phyloP scores from a whole-genome alignment of 2,329 filamentous ascomycete genomes.

The Orbilia ellipsospora region DNA sequence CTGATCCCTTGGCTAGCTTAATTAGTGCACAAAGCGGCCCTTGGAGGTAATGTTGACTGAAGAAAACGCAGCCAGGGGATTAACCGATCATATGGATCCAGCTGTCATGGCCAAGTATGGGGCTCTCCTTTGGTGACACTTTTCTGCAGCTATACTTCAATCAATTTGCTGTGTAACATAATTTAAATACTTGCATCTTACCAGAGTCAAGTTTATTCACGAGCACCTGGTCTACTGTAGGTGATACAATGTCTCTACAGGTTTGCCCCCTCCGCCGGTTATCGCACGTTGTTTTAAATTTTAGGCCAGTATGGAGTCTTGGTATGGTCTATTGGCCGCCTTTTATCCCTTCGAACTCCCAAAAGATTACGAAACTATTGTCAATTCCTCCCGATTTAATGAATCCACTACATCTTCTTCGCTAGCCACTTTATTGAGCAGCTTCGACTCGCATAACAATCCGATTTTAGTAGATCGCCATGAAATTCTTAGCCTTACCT shows the following conservation, averaged over 20 bases:
- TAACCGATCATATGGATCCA: too few species aligned
- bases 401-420: too few species aligned
- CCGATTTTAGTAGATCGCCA: background rate
- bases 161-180: background rate
- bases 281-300: background rate
- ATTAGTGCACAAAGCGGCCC: too few species aligned
- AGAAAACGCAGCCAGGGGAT: too few species aligned
- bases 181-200: slow-evolving; percentile 1
- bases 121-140: too few species aligned
- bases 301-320: background rate
- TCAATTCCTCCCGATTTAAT: background rate
- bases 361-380: background rate
- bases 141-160: background rate
- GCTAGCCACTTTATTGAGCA: too few species aligned
- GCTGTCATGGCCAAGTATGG: too few species aligned
- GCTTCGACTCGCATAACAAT: too few species aligned
- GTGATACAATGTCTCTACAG: slow-evolving; percentile 19
- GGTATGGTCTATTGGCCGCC: too few species aligned
- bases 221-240: background rate
- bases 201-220: slow-evolving; percentile 1
- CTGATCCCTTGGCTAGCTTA: too few species aligned
- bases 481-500: slow-evolving; percentile 6
- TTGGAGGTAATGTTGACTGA: too few species aligned
- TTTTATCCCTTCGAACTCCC: too few species aligned
- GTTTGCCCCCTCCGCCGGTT: background rate